Percentiles rank a stretch among this genome's conserved stretches.
Evolutionary conservation across 2,329 filamentous ascomycete species (phyloP).

Genomic region (Xylariomycetidae sp.): DNA sequence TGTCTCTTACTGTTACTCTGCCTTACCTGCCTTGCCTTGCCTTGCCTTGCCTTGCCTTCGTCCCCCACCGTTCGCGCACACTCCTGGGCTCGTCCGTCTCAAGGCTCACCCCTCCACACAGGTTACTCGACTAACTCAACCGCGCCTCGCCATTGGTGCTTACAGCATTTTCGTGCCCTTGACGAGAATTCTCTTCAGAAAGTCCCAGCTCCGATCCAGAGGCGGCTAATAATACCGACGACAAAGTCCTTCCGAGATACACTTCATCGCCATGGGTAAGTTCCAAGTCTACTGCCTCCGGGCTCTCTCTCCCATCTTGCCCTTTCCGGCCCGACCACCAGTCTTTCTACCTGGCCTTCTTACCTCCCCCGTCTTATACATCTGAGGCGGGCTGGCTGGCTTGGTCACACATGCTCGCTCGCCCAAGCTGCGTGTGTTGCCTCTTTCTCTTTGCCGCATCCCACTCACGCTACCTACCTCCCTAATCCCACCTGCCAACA

Average conservation of each 20-base stretch:
- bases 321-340: conserved; percentile 2
- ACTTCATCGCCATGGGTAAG: too few relatives aligned
- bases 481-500: conserved; percentile 8
- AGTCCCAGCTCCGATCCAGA: conserved; percentile 9
- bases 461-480: conserved; percentile 8
- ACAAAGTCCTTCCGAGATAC: too few relatives aligned
- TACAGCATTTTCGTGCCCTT: too few relatives aligned
- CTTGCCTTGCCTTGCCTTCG: conserved; percentile 4
- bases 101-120: conserved; percentile 25
- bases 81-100: conserved; percentile 23
- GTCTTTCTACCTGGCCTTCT: conserved; percentile 1
- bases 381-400: conserved; percentile 65
- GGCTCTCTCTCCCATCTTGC: too few relatives aligned
- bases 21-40: conserved; percentile 4
- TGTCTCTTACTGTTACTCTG: too few relatives aligned
- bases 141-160: conserved; percentile 19
- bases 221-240: too few relatives aligned
- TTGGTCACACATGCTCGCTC: conserved; percentile 48
- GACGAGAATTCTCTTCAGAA: too few relatives aligned
- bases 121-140: conserved; percentile 21
- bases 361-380: conserved; percentile 38
- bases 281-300: too few relatives aligned
- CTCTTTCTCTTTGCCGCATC: conserved; percentile 11
- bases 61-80: conserved; percentile 14
- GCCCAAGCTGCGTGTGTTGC: conserved; percentile 12